Percentiles rank a stretch among this genome's conserved stretches.
Evolutionary conservation across 108 stramenopile genomes (phyloP).

Genomic region (Aureococcus anophagefferens): DNA sequence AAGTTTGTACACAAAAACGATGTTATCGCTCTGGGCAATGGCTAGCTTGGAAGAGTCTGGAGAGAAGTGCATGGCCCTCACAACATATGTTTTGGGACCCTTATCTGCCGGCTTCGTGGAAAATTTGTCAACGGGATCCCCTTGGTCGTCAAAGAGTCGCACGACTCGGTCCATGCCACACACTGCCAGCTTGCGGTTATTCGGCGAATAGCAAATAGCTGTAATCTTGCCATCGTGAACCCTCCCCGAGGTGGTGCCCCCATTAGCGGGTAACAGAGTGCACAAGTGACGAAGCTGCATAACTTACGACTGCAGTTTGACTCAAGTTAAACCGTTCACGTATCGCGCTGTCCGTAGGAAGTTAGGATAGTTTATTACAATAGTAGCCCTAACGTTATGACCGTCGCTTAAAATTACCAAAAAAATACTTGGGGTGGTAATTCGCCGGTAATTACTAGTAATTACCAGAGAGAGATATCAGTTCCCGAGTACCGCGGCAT

Average conservation of each 20-base stretch:
- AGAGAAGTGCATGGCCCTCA: slow-evolving; percentile 41
- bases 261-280: slow-evolving; percentile 18
- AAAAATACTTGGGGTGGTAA: no score
- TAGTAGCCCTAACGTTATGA: no score
- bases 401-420: no score
- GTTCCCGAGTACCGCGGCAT: no score
- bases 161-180: slow-evolving; percentile 54
- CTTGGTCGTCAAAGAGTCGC: slow-evolving; percentile 47
- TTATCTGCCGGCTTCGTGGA: slow-evolving; percentile 58
- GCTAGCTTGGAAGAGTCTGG: slow-evolving; percentile 51
- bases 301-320: no score
- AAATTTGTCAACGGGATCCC: slow-evolving; percentile 51
- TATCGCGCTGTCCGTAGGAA: no score
- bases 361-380: no score
- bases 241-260: slow-evolving; percentile 3
- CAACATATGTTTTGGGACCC: slow-evolving; percentile 47
- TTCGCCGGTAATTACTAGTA: no score
- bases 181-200: slow-evolving; percentile 48
- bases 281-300: slow-evolving; percentile 31
- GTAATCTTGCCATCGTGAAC: slow-evolving; percentile 32
- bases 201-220: slow-evolving; percentile 49
- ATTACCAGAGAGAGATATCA: no score
- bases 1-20: slow-evolving; percentile 61
- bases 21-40: slow-evolving; percentile 55
- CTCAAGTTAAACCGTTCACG: no score